Percentiles rank a stretch among this genome's conserved stretches.
Conservation (phyloP, 2,329 filamentous ascomycete genomes). For the Trichoderma asperellum region DNA sequence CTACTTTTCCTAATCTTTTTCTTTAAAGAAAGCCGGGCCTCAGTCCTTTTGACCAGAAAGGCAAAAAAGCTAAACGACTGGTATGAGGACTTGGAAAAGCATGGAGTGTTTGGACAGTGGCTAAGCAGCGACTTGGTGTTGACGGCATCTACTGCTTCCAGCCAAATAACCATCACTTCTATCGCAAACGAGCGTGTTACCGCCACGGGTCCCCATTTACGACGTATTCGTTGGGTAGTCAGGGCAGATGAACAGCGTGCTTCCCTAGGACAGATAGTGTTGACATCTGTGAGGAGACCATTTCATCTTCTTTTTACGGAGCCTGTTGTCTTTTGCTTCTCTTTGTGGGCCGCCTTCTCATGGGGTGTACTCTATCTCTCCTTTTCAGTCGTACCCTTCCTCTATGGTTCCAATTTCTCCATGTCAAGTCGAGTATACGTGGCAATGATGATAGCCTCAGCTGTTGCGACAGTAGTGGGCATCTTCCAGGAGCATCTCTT, state of each 20-base stretch:
- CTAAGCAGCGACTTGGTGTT: slow-evolving; percentile 32
- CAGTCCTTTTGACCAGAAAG: slow-evolving; percentile 77
- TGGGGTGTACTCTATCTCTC: slow-evolving; percentile 90
- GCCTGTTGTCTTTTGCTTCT: slow-evolving; percentile 83
- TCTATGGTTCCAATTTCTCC: slow-evolving; percentile 70
- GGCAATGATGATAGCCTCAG: slow-evolving; percentile 68
- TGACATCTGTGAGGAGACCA: slow-evolving; percentile 73
- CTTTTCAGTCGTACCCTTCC: slow-evolving; percentile 77
- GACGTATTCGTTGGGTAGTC: slow-evolving; percentile 77
- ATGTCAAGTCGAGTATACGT: slow-evolving; percentile 72
- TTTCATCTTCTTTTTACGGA: slow-evolving; percentile 79
- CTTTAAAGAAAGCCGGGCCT: slow-evolving; percentile 82
- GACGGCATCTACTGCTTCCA: slow-evolving; percentile 34
- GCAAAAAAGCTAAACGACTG: slow-evolving; percentile 75
- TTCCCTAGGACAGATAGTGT: slow-evolving; percentile 70
- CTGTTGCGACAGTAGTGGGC: slow-evolving; percentile 68
- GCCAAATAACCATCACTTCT: slow-evolving; percentile 30
- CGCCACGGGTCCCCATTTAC: slow-evolving; percentile 27
- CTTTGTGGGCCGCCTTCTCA: slow-evolving; percentile 84
- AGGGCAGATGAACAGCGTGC: slow-evolving; percentile 76
- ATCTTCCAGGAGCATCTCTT: slow-evolving; percentile 74
- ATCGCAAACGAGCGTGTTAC: slow-evolving; percentile 13
- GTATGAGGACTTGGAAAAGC: slow-evolving; percentile 72
- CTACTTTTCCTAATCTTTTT: slow-evolving; percentile 65
- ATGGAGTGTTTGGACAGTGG: slow-evolving; percentile 60